Base-by-base conservation (phyloP, 208 protist genomes). In the Leishmania tropica region DNA sequence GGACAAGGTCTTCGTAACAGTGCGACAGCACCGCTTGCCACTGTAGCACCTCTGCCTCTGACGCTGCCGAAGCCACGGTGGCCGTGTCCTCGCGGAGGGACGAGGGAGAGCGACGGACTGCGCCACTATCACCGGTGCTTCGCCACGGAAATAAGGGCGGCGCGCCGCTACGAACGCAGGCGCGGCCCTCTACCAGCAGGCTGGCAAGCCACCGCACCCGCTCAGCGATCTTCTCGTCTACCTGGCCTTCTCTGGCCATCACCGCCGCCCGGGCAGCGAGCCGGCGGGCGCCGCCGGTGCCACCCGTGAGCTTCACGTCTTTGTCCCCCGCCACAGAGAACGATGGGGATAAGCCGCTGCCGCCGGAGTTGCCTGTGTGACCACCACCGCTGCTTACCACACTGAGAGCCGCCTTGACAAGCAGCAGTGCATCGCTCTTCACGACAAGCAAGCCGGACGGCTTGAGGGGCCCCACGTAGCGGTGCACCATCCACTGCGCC, bases 161-260 rank as follows among this genome's bases (percentile, higher is more conserved):
- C 17, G 47, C 42, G 35, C 67, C 73, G 28, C 58, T 45, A 40
- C 21, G 31, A 15, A 28, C 2, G 8, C n/a, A 24, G 35, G 35
- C 31, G 21, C 78, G 83, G 5, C 83, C 83, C 40, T 85, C 83
- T 10, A 85, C 78, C n/a, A 85, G 64, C 45, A 85, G 64, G 3
- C 58, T 72, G 40, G 80, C 47, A 56, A 85, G 75, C 83, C 83
- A 85, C 28, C 37, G 35, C 31, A 85, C 47, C 37, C 83, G 83
- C 19, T 60, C 31, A 28, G 62, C 68, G 1, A 82, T 42, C 40
- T 37, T 47, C 45, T 73, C 83, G 21, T 85, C 83, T 40, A 85
- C 72, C 21, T 80, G 83, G 1, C 78, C 83, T 56, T 85, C 83
- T 2, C 83, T 62, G 5, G 83, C 83, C 10, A 79, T 35, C n/a